Conservation (phyloP, 2,329 filamentous ascomycete species). For the Emergomyces africanus region DNA sequence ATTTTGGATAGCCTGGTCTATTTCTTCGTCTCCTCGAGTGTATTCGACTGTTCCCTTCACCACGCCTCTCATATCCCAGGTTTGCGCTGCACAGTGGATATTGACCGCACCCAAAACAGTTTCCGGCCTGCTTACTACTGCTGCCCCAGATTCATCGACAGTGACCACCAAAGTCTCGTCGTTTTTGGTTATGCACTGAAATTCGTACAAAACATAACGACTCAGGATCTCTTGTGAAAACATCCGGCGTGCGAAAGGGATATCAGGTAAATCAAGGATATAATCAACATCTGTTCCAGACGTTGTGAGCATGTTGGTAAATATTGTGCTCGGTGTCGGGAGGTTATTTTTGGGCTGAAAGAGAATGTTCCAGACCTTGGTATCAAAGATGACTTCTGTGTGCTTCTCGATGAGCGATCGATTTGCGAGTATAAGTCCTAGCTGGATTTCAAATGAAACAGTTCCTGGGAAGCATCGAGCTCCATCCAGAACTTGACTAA, state of each 20-base stretch:
- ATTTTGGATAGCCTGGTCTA: conserved; percentile 18
- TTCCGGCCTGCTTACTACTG: conserved; percentile 16
- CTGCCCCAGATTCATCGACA: conserved; percentile 21
- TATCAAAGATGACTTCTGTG: conserved; percentile 9
- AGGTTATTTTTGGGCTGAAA: conserved; percentile 21
- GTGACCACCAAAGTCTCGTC: conserved; percentile 21
- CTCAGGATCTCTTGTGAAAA: conserved; percentile 13
- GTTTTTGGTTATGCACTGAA: conserved; percentile 23
- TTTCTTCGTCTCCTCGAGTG: conserved; percentile 13
- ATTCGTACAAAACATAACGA: conserved; percentile 24
- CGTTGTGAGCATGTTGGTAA: conserved; percentile 26
- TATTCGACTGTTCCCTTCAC: conserved; percentile 19
- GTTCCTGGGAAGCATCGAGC: conserved; percentile 23
- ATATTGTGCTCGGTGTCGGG: conserved; percentile 19
- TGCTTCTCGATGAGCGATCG: conserved; percentile 15
- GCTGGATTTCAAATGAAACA: conserved; percentile 23
- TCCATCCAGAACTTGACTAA: conserved; percentile 22
- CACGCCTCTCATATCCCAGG: conserved; percentile 28
- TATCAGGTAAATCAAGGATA: conserved; percentile 22
- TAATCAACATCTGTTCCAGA: conserved; percentile 29
- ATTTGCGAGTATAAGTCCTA: conserved; percentile 23
- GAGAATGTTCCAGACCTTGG: conserved; percentile 18
- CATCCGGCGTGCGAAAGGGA: conserved; percentile 11
- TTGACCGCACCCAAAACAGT: conserved; percentile 22
- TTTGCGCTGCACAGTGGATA: conserved; percentile 26